Evolutionary conservation across 768 basidiomycete genomes (phyloP), one percentile per base, ranked within the genome.

Genomic region (Lanmaoa pseudosensibilis): DNA sequence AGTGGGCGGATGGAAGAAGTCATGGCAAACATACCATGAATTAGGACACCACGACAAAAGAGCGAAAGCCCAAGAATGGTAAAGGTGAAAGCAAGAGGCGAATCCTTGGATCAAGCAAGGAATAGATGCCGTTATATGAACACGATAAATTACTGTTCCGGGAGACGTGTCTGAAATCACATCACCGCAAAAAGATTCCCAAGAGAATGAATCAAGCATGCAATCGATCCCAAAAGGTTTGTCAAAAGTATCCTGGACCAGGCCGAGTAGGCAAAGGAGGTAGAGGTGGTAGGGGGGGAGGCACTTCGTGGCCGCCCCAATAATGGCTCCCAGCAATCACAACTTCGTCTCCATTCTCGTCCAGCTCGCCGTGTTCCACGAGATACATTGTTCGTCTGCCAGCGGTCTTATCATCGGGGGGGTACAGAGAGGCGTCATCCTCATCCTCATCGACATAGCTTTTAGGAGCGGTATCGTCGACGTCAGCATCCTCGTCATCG

Each of bases 381-480:
- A 71, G 66, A 50, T 71, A 71, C 70, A 71, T 71, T 16, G 72
- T 71, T 46, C 72, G 68, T 47, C 72, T 66, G 5, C 70, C 72
- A 19, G 70, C 70, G 2, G 70, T 71, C 56, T 73, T 59, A 30
- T 72, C 70, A 21, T 68, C 69, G 19, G 69, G 59, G 12, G 69
- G 56, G 50, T 70, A 70, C 15, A 67, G 18, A 25, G 72, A 71
- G 3, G 61, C 70, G 46, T 71, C 71, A 36, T 73, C 71, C 4
- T 65, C 66, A 34, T 62, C 65, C 27, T 56, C 63, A 13, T 65
- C 67, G 9, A 57, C 8, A 25, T 1, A 56, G 19, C 57, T 54
- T 46, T 55, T 63, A 11, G 59, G 23, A 39, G 38, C 55, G 4
- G 27, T 37, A 7, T 60, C 62, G 21, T 71, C 62, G 12, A 54